Evolutionary conservation across 2,329 filamentous ascomycete genomes (phyloP).

Genomic region (Trichoderma sp.): DNA sequence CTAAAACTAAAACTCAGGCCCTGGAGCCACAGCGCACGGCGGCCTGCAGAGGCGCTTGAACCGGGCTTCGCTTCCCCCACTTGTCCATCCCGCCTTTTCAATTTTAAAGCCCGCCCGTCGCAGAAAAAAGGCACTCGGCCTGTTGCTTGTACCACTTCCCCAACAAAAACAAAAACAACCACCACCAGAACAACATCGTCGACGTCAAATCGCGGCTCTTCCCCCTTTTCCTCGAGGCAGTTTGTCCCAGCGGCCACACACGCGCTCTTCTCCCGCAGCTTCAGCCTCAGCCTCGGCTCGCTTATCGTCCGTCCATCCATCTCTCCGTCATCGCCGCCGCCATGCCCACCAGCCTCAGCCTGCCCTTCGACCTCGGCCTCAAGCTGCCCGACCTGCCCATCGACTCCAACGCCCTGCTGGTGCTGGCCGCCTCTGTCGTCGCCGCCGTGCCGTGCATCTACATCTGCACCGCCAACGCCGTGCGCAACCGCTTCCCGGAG

Average conservation of each 20-base stretch:
- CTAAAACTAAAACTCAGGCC: neutral
- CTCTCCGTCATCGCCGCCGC: conserved; percentile 3
- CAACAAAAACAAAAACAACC: neutral
- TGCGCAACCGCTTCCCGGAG: conserved; percentile 61
- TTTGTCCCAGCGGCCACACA: neutral
- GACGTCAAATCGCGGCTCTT: neutral
- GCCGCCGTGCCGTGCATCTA: conserved; percentile 56
- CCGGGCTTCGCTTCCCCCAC: neutral
- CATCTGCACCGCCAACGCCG: conserved; percentile 54
- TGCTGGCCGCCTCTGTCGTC: conserved; percentile 39
- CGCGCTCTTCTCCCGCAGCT: neutral
- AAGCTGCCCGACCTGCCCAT: conserved; percentile 4
- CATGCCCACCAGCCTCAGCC: conserved; percentile 22
- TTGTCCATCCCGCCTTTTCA: conserved; percentile 10
- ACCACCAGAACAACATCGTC: neutral
- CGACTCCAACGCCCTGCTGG: conserved; percentile 26
- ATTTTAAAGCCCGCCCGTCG: conserved; percentile 4
- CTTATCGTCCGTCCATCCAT: neutral
- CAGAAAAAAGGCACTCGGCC: neutral
- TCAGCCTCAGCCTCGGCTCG: conserved; percentile 6
- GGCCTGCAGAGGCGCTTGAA: neutral
- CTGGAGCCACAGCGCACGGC: neutral
- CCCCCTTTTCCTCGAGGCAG: neutral
- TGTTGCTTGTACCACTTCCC: neutral
- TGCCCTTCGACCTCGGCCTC: conserved; percentile 12